Percentiles rank a stretch among this genome's conserved stretches.
phyloP scores from a whole-genome alignment of 2,329 filamentous ascomycete genomes.

The Colletotrichum tanaceti region DNA sequence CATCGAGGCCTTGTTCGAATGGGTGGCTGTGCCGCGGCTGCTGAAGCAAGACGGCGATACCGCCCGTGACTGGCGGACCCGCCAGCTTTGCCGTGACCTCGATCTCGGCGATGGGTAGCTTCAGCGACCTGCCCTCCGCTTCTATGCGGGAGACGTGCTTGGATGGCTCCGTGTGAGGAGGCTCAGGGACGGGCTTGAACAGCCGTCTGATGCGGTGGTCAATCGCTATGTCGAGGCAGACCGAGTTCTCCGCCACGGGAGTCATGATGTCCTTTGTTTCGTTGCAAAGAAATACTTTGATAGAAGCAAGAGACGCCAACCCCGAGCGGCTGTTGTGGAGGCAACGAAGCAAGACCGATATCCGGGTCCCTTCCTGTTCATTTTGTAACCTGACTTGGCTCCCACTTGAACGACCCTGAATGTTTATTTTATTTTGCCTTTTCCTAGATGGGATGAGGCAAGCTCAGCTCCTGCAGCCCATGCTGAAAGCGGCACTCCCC shows the following conservation, averaged over 20 bases:
- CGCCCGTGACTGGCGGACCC: constrained; percentile 38
- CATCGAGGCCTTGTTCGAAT: constrained; percentile 37
- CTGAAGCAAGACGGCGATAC: constrained; percentile 41
- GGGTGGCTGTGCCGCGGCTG: constrained; percentile 41
- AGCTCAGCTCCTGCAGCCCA: background rate
- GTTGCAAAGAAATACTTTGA: background rate
- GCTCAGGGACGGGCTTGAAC: background rate
- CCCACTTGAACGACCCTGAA: background rate
- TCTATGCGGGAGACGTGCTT: background rate
- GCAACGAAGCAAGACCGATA: background rate
- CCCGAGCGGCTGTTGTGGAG: background rate
- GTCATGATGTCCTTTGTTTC: background rate
- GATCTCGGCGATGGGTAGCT: constrained; percentile 32
- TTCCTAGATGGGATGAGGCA: background rate
- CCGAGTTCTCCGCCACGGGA: background rate
- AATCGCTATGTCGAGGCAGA: constrained; percentile 3
- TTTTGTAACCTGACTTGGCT: background rate
- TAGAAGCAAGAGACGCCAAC: background rate
- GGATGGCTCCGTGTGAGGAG: background rate
- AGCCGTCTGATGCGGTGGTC: constrained; percentile 3
- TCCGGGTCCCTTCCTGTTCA: background rate
- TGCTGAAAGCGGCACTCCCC: background rate
- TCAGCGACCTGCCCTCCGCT: background rate
- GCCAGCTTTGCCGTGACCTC: constrained; percentile 36
- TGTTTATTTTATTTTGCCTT: background rate